Conservation (phyloP, 2,329 filamentous ascomycete genomes). For the Catunica adiposa region DNA sequence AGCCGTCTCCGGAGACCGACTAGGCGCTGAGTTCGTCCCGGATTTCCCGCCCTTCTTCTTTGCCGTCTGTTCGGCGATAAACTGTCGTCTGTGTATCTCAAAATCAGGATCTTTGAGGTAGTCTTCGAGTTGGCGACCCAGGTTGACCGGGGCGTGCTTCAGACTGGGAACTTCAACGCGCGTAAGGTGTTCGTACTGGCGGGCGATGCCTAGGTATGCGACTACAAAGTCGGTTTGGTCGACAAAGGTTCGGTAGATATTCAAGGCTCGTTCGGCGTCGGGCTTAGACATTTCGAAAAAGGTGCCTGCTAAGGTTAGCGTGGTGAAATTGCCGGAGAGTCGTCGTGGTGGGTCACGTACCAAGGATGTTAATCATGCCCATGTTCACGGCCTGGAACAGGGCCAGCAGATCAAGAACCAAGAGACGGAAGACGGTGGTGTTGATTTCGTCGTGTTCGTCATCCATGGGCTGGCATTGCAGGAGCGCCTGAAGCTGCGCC, state of each 20-base stretch:
- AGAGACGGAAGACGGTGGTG: conserved; percentile 75
- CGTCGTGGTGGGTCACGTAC: conserved; percentile 43
- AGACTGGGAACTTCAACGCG: conserved; percentile 88
- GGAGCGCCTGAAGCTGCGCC: conserved; percentile 64
- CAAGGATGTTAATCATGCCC: conserved; percentile 89
- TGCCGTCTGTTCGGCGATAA: conserved; percentile 71
- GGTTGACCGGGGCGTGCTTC: conserved; percentile 87
- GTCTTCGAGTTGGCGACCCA: conserved; percentile 79
- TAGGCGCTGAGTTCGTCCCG: conserved; percentile 18
- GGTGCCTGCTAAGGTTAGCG: conserved; percentile 43
- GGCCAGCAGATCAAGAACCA: conserved; percentile 77
- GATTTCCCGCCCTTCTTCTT: conserved; percentile 33
- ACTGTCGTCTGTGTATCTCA: conserved; percentile 81
- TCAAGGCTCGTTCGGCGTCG: conserved; percentile 80
- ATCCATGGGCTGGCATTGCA: conserved; percentile 78
- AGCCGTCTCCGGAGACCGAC: conserved; percentile 18
- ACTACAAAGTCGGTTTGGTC: conserved; percentile 87
- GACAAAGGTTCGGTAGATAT: conserved; percentile 83
- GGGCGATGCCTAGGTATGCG: conserved; percentile 69
- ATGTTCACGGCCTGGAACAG: conserved; percentile 94
- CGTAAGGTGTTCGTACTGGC: conserved; percentile 83
- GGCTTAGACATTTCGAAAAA: conserved; percentile 97
- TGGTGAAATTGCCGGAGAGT: background rate
- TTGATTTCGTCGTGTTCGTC: conserved; percentile 94
- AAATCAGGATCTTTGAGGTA: conserved; percentile 92